Conservation (phyloP, 2,329 filamentous ascomycete genomes). For the Metarhizium humberi region DNA sequence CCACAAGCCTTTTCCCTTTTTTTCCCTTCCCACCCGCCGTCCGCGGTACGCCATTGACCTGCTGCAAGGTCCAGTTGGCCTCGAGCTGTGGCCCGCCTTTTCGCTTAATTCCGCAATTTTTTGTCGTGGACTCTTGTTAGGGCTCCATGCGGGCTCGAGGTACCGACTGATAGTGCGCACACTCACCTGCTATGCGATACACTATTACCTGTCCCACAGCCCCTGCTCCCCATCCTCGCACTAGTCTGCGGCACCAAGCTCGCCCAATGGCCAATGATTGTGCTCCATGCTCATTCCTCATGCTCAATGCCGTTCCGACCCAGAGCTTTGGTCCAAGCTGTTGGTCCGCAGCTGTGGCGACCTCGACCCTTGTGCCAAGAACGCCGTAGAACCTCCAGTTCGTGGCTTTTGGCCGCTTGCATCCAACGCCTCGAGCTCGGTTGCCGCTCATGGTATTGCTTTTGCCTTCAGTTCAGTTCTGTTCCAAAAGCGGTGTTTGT, state of each 20-base stretch:
- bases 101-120: constrained; percentile 15
- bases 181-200: not conserved
- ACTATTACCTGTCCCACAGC: constrained; percentile 4
- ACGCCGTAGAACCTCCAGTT: no score
- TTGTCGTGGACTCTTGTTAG: constrained; percentile 16
- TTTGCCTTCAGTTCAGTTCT: not conserved
- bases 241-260: not conserved
- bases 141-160: constrained; percentile 10
- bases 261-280: not conserved
- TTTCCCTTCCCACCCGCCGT: no score
- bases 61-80: not conserved
- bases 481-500: not conserved
- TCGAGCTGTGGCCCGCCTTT: constrained; percentile 4
- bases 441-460: no score
- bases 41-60: no score
- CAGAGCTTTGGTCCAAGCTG: not conserved
- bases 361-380: no score
- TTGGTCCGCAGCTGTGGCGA: not conserved
- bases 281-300: not conserved
- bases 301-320: not conserved
- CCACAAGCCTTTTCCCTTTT: not conserved
- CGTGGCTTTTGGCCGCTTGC: no score
- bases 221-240: not conserved
- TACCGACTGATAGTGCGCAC: not conserved
- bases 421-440: no score